Evolutionary conservation across 257 asterid species (phyloP).

Genomic region (Lithospermum erythrorhizon): DNA sequence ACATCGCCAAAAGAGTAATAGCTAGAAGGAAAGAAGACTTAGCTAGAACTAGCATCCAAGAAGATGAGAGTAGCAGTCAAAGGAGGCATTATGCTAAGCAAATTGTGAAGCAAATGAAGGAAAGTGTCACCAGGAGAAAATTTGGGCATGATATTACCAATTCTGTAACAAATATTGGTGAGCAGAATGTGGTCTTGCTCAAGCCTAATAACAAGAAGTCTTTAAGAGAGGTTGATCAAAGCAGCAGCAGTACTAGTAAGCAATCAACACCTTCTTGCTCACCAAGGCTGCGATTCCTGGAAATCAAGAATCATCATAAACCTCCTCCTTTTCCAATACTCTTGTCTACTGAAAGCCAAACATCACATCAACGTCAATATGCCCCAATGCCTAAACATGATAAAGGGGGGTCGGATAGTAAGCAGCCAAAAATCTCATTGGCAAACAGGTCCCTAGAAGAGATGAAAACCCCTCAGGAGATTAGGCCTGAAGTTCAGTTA

Average conservation of each 20-base stretch:
- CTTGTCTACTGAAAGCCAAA: slow-evolving; percentile 20
- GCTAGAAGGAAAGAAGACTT: slow-evolving; percentile 17
- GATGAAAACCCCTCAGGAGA: slow-evolving; percentile 3
- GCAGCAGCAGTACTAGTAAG: slow-evolving; percentile 6
- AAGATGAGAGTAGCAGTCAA: slow-evolving; percentile 29
- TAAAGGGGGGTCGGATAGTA: no score
- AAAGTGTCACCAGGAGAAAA: slow-evolving; percentile 49
- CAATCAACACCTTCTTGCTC: slow-evolving; percentile 34
- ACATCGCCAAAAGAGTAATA: slow-evolving; percentile 4
- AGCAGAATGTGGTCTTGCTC: slow-evolving; percentile 27
- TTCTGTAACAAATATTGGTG: slow-evolving; percentile 19
- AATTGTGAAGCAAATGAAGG: slow-evolving; percentile 56
- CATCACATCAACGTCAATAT: background rate
- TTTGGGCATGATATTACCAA: slow-evolving; percentile 60
- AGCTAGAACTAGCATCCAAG: background rate
- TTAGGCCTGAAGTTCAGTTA: slow-evolving; percentile 11
- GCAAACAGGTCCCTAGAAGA: slow-evolving; percentile 4
- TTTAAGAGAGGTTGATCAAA: slow-evolving; percentile 2
- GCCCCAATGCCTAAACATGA: no score
- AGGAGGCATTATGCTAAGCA: slow-evolving; percentile 47
- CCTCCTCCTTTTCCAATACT: background rate
- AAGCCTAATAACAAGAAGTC: slow-evolving; percentile 24
- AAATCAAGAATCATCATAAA: slow-evolving; percentile 21
- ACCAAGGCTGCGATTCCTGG: slow-evolving; percentile 32
- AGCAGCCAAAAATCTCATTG: slow-evolving; percentile 10